Percentiles rank a stretch among this genome's conserved stretches.
Evolutionary conservation across 2,329 filamentous ascomycete genomes (phyloP).

Genomic region (Byssoonygena ceratinophila): DNA sequence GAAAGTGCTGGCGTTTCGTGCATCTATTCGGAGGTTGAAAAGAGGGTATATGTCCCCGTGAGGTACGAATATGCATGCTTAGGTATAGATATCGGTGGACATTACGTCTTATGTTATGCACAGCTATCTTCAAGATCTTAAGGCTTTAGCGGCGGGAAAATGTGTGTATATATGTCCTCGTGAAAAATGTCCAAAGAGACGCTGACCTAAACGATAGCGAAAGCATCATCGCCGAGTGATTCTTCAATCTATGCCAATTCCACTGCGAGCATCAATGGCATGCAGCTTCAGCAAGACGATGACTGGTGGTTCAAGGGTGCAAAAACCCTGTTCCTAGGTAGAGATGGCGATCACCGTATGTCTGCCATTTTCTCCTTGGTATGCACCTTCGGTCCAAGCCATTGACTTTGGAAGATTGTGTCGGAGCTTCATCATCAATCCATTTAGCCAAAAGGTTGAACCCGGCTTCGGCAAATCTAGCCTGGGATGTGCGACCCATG

Average conservation of each 20-base stretch:
- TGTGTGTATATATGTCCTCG: background rate
- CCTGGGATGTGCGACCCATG: conserved; percentile 6
- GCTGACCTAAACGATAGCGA: background rate
- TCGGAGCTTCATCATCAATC: background rate
- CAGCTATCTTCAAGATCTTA: conserved; percentile 18
- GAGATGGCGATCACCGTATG: background rate
- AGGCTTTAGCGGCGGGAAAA: conserved; percentile 11
- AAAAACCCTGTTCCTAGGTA: background rate
- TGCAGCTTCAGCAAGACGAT: background rate
- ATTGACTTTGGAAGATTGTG: background rate
- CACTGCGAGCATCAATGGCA: background rate
- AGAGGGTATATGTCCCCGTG: conserved; percentile 18
- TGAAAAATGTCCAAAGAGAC: background rate
- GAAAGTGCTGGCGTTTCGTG: conserved; percentile 14
- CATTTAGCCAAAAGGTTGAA: conserved; percentile 2
- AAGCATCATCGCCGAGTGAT: background rate
- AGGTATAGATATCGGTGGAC: background rate
- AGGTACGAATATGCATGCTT: conserved; percentile 12
- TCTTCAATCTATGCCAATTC: background rate
- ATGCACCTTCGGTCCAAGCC: background rate
- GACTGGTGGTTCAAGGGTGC: conserved; percentile 6
- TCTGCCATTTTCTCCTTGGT: background rate
- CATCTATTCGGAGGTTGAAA: conserved; percentile 18
- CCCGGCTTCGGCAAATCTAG: background rate
- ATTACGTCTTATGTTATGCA: background rate